Evolutionary conservation across 2,329 filamentous ascomycete genomes (phyloP).

Genomic region (Paraphoma chrysanthemicola): DNA sequence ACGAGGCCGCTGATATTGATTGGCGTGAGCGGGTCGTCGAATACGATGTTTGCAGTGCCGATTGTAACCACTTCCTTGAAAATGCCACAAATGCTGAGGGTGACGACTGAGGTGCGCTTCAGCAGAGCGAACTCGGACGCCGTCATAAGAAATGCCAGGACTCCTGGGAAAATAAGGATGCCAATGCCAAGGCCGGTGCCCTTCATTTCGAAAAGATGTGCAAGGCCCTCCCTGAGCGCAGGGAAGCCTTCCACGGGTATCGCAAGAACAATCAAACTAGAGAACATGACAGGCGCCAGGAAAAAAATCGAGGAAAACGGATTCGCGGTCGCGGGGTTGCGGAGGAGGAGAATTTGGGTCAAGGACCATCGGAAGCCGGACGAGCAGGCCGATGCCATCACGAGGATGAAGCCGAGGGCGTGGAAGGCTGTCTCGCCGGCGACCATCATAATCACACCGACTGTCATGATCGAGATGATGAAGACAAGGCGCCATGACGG

Average conservation of each 20-base stretch:
- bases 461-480: conserved; percentile 91
- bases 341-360: conserved; percentile 93
- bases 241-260: conserved; percentile 83
- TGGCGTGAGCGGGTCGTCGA: conserved; percentile 83
- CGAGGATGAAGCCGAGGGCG: conserved; percentile 83
- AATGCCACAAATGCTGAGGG: conserved; percentile 93
- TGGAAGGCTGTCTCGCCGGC: conserved; percentile 93
- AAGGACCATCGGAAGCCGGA: conserved; percentile 97
- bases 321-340: conserved; percentile 93
- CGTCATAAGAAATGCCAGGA: conserved; percentile 95
- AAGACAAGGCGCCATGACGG: conserved; percentile 84
- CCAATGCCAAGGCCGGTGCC: conserved; percentile 71
- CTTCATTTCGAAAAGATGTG: conserved; percentile 68
- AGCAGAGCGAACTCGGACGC: conserved; percentile 93
- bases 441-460: conserved; percentile 97
- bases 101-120: conserved; percentile 94
- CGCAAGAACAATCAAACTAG: conserved; percentile 79
- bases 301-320: conserved; percentile 98
- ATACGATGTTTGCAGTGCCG: conserved; percentile 82
- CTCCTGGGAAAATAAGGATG: conserved; percentile 87
- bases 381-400: conserved; percentile 93
- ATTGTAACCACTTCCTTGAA: conserved; percentile 99
- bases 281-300: conserved; percentile 96
- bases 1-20: conserved; percentile 87
- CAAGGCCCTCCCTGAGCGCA: conserved; percentile 71